Evolutionary conservation across 2,329 filamentous ascomycete species (phyloP), one percentile per base, ranked within the genome.

Genomic region (Hypomyces perniciosus): DNA sequence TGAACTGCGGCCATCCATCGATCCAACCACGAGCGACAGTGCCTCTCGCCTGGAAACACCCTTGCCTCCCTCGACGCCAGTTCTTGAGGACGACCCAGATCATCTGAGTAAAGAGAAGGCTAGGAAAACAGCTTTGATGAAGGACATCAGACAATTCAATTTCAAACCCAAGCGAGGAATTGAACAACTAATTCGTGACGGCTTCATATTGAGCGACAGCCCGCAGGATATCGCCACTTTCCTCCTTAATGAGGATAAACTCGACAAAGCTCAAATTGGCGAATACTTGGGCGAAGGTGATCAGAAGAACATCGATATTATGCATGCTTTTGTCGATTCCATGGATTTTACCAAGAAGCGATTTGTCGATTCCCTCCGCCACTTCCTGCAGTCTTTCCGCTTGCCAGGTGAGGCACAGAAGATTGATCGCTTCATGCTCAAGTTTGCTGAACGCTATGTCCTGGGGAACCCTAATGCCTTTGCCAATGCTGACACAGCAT

Each of bases 381-480:
- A 90, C 52, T 99, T 99, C 62, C 74, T 99, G 9, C 93, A 99
- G 67, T 88, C 90, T 29, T 99, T 99, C 75, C 86, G 93, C 56
- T 75, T 99, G 10, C 93, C 93, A 0, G 93, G 93, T 54, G 93
- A 99, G 69, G 91, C 91, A 0, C 93, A 99, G 66, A 99, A 99
- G 74, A 99, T 99, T 59, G 93, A 99, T 81, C 88, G 93, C 44
- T 95, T 97, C 71, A 97, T 99, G 93, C 75, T 99, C 58, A 99
- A 99, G 68, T 99, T 97, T 70, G 93, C 93, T 8, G 92, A 97
- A 68, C 85, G 92, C 54, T 99, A 99, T 66, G 88, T 95, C 46
- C 86, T 85, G 54, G 91, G 91, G 30, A 99, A 99, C 60, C 93
- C 93, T 0, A 96, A 96, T 63, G 92, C 93, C 1, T 99, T 96